These are phyloP conservation scores for Pleurotus tuoliensis DNA, from an alignment of 768 basidiomycete species.

Conservation along the genomic window DNA sequence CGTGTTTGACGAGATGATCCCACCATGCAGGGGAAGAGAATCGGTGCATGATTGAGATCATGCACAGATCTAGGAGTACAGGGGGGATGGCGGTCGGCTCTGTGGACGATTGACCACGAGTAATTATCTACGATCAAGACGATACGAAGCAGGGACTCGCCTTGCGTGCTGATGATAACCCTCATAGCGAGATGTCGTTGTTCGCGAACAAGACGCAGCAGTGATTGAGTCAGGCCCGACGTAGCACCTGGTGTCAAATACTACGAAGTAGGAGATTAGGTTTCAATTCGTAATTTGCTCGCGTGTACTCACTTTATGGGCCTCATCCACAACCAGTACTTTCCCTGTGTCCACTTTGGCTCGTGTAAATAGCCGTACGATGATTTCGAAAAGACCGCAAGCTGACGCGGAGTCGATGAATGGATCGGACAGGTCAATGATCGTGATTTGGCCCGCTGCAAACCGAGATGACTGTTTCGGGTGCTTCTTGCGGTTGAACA, in stretches of 20 bases:
- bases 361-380: constrained; percentile 61
- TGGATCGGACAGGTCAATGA: constrained; percentile 69
- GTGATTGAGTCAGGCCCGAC: constrained; percentile 52
- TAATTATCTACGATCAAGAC: background rate
- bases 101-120: constrained; percentile 19
- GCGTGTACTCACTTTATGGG: constrained; percentile 56
- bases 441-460: constrained; percentile 53
- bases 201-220: constrained; percentile 59
- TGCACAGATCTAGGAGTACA: constrained; percentile 63
- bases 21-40: constrained; percentile 79
- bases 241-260: constrained; percentile 50
- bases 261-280: constrained; percentile 27
- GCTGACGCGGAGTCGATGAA: constrained; percentile 67
- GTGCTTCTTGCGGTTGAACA: constrained; percentile 24
- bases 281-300: background rate
- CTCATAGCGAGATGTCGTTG: constrained; percentile 73
- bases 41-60: constrained; percentile 61
- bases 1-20: constrained; percentile 64
- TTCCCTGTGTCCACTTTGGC: constrained; percentile 60
- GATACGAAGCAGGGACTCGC: constrained; percentile 22
- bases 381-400: constrained; percentile 67
- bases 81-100: constrained; percentile 74
- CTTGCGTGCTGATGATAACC: constrained; percentile 73
- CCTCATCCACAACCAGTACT: constrained; percentile 70
- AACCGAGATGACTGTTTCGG: constrained; percentile 34